Base-by-base conservation (phyloP, 2,329 filamentous ascomycete species). In the Ophiocordyceps camponoti-rufipedis region DNA sequence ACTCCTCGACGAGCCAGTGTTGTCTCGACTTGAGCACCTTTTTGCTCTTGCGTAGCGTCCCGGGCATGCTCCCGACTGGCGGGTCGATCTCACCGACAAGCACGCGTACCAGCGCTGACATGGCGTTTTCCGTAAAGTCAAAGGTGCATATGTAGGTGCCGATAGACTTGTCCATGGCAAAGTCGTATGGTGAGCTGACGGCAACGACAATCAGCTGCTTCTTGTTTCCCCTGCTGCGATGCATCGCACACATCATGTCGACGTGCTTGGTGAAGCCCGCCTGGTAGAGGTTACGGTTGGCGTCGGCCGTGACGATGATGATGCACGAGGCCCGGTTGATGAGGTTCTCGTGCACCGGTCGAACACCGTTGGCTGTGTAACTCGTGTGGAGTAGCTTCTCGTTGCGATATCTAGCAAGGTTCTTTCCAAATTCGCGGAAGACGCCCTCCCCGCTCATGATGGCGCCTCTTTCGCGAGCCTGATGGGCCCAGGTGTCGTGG, bases 201-300 rank as follows among this genome's bases (percentile, higher is more conserved):
- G 89, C 84, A 8, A 95, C 82, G 4, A 95, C 89, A 23, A 95
- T 80, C 35, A 95, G 66, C 1, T 88, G 85, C 62, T 94, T 95
- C 60, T 91, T 85, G 56, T 87, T 83, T 2, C 83, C 83, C 13
- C 74, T 75, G 7, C 80, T 78, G 7, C 78, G 76, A 47, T 86
- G 72, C 75, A 87, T 82, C 19, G 84, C 85, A 63, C 88, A 95
- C 63, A 95, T 89, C 82, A 94, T 91, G 12, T 88, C 82, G 9
- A 95, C 85, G 52, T 96, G 89, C 59, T 95, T 96, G 2, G 89
- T 89, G 58, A 96, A 96, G 0, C 87, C 87, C 44, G 86, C 79
- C 59, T 96, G 89, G 57, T 95, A 96, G 13, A 94, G 66, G 56
- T 96, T 95, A 39, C 88, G 75, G 57, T 94, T 94, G 1, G 88